These are phyloP conservation scores for Sporodiniella umbellata DNA, from an alignment of 371 early-diverging fungal species.

Conservation along the genomic window DNA sequence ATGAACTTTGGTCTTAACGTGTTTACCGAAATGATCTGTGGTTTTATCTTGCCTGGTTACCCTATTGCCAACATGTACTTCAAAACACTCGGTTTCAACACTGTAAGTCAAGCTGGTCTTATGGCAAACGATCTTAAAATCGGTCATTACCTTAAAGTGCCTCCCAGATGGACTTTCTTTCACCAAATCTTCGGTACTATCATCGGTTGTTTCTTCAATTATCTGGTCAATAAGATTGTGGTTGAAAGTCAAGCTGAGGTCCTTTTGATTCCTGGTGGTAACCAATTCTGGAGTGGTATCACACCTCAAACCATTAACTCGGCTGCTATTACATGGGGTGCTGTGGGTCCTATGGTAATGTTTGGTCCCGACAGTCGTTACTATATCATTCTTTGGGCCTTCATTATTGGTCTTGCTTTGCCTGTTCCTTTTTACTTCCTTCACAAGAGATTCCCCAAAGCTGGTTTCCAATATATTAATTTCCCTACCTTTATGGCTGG, in stretches of 20 bases:
- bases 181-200: constrained; percentile 64
- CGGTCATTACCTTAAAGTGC: constrained; percentile 76
- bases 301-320: constrained; percentile 50
- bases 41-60: constrained; percentile 36
- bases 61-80: constrained; percentile 59
- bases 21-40: constrained; percentile 62
- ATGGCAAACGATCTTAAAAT: constrained; percentile 63
- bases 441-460: constrained; percentile 31
- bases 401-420: constrained; percentile 30
- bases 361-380: constrained; percentile 64
- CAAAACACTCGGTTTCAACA: constrained; percentile 52
- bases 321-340: constrained; percentile 71
- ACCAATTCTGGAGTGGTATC: constrained; percentile 53
- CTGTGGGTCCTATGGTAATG: constrained; percentile 71
- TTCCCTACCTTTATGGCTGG: constrained; percentile 47
- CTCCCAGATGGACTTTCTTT: constrained; percentile 59
- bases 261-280: constrained; percentile 37
- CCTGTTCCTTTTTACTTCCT: constrained; percentile 35
- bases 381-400: constrained; percentile 52
- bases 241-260: constrained; percentile 43
- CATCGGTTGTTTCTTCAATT: constrained; percentile 54
- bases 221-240: constrained; percentile 45
- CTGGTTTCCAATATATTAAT: constrained; percentile 37
- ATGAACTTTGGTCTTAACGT: constrained; percentile 51
- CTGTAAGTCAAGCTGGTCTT: constrained; percentile 51